A percentile compares a stretch with the other conserved stretches of the same genome.
phyloP scores from a whole-genome alignment of 768 basidiomycete genomes.

The Pleurotus citrinopileatus region DNA sequence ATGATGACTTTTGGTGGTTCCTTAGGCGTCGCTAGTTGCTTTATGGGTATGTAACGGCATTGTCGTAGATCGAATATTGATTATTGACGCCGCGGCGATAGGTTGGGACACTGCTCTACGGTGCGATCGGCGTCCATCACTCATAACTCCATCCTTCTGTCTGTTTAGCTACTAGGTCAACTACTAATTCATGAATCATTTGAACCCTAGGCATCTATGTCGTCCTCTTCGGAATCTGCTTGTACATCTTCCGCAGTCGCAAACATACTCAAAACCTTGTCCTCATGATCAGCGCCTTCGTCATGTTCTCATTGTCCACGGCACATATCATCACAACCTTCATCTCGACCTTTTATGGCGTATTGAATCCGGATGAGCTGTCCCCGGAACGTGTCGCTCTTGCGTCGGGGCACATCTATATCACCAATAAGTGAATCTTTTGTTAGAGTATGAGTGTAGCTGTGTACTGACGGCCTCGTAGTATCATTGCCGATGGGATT shows the following conservation, averaged over 20 bases:
- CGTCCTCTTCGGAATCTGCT: slow-evolving; percentile 3
- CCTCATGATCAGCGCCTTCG: slow-evolving; percentile 1
- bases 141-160: no score
- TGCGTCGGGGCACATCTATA: slow-evolving; percentile 1
- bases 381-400: not conserved
- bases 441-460: not conserved
- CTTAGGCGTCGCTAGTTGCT: slow-evolving; percentile 2
- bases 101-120: slow-evolving; percentile 6
- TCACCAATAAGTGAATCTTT: not conserved
- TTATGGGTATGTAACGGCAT: not conserved
- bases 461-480: not conserved
- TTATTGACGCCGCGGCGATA: not conserved
- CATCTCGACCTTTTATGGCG: not conserved
- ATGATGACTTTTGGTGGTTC: no score
- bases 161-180: no score
- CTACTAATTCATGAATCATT: not conserved
- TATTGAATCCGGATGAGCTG: not conserved
- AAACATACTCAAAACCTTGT: slow-evolving; percentile 4
- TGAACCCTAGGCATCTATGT: slow-evolving; percentile 4
- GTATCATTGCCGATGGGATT: slow-evolving; percentile 1
- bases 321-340: not conserved
- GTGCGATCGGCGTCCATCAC: not conserved
- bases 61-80: not conserved
- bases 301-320: slow-evolving; percentile 4
- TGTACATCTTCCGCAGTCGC: slow-evolving; percentile 4